Conservation (phyloP, 2,329 filamentous ascomycete species). For the Xylariaceae sp. region DNA sequence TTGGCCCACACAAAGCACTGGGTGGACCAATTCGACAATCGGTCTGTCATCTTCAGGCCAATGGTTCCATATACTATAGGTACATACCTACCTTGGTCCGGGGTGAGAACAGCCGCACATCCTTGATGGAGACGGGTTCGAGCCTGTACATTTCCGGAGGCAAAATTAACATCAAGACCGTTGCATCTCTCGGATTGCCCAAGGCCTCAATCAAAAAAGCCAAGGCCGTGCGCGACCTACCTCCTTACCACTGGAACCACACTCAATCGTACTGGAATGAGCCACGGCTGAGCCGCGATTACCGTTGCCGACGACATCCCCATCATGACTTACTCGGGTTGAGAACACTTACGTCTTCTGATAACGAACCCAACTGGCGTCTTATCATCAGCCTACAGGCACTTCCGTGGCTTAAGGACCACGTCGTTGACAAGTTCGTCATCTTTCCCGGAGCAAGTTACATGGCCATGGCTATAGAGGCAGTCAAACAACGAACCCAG, state of each 20-base stretch:
- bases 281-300: neutral
- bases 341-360: neutral
- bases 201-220: neutral
- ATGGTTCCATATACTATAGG: neutral
- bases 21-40: neutral
- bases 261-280: neutral
- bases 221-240: neutral
- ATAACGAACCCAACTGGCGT: neutral
- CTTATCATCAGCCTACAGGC: neutral
- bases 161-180: neutral
- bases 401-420: neutral
- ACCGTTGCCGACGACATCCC: neutral
- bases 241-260: neutral
- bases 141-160: neutral
- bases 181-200: neutral
- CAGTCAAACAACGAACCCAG: neutral
- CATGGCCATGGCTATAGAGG: neutral
- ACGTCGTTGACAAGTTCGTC: neutral
- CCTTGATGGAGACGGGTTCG: neutral
- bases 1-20: conserved; percentile 17
- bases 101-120: neutral
- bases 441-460: neutral
- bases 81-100: neutral
- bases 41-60: neutral
- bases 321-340: neutral